Conservation (phyloP, 257 asterid species). For the Nicotiana undulata region DNA sequence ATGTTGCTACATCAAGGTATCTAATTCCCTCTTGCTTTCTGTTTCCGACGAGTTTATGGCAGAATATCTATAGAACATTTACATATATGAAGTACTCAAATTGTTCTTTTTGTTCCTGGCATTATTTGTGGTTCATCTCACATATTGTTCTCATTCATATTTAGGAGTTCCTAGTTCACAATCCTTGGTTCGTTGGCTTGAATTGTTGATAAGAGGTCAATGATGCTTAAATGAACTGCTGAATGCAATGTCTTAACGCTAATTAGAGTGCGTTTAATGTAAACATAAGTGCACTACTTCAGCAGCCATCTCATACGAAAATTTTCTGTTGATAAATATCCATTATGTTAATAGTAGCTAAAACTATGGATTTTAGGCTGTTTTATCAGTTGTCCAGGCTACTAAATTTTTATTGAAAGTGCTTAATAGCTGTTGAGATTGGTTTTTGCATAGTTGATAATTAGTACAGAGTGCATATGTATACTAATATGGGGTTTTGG, state of each 20-base stretch:
- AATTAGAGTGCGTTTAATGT: neutral
- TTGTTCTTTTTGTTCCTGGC: neutral
- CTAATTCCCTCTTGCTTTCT: neutral
- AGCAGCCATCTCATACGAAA: neutral
- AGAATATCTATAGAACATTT: neutral
- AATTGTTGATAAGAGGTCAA: neutral
- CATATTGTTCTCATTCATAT: neutral
- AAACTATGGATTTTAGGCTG: neutral
- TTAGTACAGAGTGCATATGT: neutral
- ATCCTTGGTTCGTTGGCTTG: neutral
- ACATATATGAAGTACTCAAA: neutral
- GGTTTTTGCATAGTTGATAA: neutral
- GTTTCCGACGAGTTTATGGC: neutral
- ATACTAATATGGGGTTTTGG: neutral
- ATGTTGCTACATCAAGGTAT: slow-evolving; percentile 59
- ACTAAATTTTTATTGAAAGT: neutral
- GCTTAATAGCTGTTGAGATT: neutral
- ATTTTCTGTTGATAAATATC: neutral
- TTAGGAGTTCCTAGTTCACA: neutral
- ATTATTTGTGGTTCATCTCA: neutral
- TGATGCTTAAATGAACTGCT: neutral
- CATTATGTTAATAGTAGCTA: neutral
- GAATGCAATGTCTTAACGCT: neutral
- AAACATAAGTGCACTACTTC: neutral
- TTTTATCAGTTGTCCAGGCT: neutral